Conservation (phyloP, 176 grass and related monocot species). For the Elymus sibiricus region DNA sequence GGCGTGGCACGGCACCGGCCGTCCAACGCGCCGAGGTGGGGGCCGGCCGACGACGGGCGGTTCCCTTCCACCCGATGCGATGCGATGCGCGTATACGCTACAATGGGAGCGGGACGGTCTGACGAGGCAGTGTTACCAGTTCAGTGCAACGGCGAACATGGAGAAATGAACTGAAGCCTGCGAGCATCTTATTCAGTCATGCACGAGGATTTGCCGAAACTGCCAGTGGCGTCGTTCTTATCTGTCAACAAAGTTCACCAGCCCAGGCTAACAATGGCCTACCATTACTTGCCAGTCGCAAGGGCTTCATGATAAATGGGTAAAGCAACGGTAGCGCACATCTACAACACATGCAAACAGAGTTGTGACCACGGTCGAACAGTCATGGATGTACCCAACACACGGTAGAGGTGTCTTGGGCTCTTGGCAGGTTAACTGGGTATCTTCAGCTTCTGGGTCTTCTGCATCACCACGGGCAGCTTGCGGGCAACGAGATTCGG, state of each 20-base stretch:
- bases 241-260: background rate
- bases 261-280: background rate
- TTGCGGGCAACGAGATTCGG: constrained; percentile 66
- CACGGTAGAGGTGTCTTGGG: background rate
- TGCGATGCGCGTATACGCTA: no score
- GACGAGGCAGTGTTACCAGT: no score
- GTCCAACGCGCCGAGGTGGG: no score
- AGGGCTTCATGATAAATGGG: background rate
- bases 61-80: no score
- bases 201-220: no score
- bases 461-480: constrained; percentile 64
- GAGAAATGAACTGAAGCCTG: background rate
- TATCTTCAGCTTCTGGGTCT: constrained; percentile 67
- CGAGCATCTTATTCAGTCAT: background rate
- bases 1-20: no score
- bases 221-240: no score
- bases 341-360: constrained; percentile 13
- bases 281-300: background rate
- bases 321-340: background rate
- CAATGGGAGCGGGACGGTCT: no score
- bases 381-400: constrained; percentile 11
- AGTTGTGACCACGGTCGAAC: background rate
- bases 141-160: background rate
- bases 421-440: constrained; percentile 26
- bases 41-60: no score